These are phyloP conservation scores for Capsicum rhomboideum DNA, from an alignment of 257 asterid species.

Conservation along the genomic window DNA sequence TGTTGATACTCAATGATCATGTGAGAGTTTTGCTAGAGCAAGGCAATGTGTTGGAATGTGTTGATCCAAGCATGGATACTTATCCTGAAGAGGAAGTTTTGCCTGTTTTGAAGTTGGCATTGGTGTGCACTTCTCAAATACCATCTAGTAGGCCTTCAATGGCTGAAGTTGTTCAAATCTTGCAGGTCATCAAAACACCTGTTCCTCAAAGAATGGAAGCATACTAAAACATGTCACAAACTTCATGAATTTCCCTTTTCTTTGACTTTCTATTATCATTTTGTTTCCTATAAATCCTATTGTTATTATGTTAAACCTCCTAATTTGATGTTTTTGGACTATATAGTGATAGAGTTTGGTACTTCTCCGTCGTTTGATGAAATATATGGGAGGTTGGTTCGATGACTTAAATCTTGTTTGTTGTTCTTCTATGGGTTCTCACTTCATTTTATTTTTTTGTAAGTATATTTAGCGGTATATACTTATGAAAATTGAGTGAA, in stretches of 20 bases:
- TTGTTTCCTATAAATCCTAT: not conserved
- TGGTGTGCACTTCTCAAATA: conserved; percentile 89
- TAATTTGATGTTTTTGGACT: not conserved
- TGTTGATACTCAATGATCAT: conserved; percentile 68
- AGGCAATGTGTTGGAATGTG: conserved; percentile 69
- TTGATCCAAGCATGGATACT: conserved; percentile 58
- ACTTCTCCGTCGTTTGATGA: not conserved
- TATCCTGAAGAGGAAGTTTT: conserved; percentile 79
- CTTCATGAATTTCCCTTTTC: not conserved
- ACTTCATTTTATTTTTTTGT: not conserved
- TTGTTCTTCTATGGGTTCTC: not conserved
- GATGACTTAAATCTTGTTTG: not conserved
- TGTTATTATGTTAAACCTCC: not conserved
- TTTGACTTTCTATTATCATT: not conserved
- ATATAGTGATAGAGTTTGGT: not conserved
- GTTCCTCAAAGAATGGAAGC: conserved; percentile 45
- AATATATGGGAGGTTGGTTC: not conserved
- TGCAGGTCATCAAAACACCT: conserved; percentile 83
- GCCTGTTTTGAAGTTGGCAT: conserved; percentile 73
- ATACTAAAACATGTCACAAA: conserved; percentile 8
- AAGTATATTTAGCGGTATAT: not conserved
- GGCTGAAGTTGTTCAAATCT: conserved; percentile 91
- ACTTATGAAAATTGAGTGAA: too few relatives aligned
- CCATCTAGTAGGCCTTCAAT: conserved; percentile 97
- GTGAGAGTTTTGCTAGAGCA: conserved; percentile 69